phyloP scores from a whole-genome alignment of 2,329 filamentous ascomycete species.

The Fusarium incarnatum region DNA sequence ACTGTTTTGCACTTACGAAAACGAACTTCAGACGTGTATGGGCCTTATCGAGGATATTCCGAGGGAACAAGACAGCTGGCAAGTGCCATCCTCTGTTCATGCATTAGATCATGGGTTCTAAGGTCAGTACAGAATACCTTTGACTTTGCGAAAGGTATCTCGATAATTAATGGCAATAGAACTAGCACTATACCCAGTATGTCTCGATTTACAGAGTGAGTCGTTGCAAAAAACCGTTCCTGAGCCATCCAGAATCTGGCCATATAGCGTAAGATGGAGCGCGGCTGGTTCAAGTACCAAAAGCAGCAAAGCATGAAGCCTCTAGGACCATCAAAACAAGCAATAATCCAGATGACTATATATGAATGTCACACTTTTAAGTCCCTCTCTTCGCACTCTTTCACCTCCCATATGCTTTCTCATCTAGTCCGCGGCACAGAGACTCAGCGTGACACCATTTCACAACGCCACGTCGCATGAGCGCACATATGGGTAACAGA shows the following conservation, averaged over 20 bases:
- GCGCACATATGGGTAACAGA: too few species aligned
- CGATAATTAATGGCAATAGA: not conserved
- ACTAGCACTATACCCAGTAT: accelerated
- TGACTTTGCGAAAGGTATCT: not conserved
- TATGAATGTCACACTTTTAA: accelerated
- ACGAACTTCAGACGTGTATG: accelerated
- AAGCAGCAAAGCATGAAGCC: too few species aligned
- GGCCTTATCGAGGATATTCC: not conserved
- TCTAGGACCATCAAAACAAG: not conserved
- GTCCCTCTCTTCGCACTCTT: not conserved
- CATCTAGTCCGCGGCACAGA: accelerated
- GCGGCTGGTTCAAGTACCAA: too few species aligned
- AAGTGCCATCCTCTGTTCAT: not conserved
- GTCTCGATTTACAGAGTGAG: not conserved
- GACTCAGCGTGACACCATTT: not conserved
- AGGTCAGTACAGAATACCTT: not conserved
- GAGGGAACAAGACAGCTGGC: not conserved
- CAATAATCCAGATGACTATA: accelerated
- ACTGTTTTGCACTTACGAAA: not conserved
- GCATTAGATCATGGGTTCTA: too few species aligned
- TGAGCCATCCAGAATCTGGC: not conserved
- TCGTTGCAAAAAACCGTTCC: not conserved
- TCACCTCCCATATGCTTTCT: not conserved
- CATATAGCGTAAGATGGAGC: not conserved
- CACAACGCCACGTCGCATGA: not conserved